These are phyloP conservation scores for Peziza echinospora DNA, from an alignment of 495 filamentous ascomycete species.

Conservation along the genomic window DNA sequence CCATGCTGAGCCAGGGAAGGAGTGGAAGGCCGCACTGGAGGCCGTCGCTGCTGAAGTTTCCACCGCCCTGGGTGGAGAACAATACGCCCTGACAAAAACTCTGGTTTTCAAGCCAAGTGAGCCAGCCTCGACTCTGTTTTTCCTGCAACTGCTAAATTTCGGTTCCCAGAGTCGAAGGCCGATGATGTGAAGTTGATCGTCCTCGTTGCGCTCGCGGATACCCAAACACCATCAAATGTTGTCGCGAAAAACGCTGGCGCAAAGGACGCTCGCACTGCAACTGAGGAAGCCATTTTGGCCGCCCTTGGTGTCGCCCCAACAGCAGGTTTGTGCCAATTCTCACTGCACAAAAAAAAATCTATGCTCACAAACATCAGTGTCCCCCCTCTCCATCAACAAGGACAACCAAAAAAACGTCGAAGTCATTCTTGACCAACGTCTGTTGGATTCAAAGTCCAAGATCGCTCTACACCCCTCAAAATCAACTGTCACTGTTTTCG, in stretches of 20 bases:
- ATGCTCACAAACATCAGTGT: conserved; percentile 9
- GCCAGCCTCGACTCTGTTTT: too few relatives aligned
- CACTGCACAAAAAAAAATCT: neutral
- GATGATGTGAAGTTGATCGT: conserved; percentile 16
- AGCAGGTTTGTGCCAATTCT: conserved; percentile 6
- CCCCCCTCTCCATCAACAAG: conserved; percentile 16
- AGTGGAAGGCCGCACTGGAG: conserved; percentile 19
- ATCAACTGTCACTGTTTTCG: conserved; percentile 15
- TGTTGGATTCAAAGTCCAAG: conserved; percentile 11
- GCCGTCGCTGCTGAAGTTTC: conserved; percentile 9
- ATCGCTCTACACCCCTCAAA: conserved; percentile 18
- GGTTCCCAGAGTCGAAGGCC: conserved; percentile 18
- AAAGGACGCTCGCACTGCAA: conserved; percentile 20
- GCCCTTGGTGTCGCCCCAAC: conserved; percentile 15
- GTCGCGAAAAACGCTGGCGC: conserved; percentile 15
- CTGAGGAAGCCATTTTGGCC: conserved; percentile 12
- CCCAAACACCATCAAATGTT: conserved; percentile 11
- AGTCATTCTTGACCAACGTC: conserved; percentile 17
- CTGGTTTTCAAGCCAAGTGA: conserved; percentile 21
- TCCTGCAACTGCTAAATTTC: too few relatives aligned
- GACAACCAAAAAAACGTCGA: conserved; percentile 17
- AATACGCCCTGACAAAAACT: conserved; percentile 18
- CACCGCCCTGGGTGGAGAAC: too few relatives aligned
- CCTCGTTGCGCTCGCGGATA: conserved; percentile 18
- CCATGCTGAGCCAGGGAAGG: conserved; percentile 13